phyloP scores from a whole-genome alignment of 768 basidiomycete species.

The Psilocybe cyanescens region DNA sequence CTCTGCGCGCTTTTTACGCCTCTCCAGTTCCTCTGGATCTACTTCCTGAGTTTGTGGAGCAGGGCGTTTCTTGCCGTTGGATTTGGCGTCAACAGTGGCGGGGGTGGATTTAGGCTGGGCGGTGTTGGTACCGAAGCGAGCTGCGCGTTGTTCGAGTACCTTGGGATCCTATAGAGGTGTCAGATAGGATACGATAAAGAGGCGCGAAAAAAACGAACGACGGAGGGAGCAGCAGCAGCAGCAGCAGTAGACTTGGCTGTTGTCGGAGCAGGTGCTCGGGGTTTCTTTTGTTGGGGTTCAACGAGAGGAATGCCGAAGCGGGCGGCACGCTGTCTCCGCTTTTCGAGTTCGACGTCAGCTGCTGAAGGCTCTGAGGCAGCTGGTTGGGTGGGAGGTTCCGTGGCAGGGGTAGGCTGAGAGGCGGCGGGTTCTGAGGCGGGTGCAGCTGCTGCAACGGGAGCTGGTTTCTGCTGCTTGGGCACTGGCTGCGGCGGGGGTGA shows the following conservation, averaged over 20 bases:
- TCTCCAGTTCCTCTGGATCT: conserved; percentile 62
- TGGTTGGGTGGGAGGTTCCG: neutral
- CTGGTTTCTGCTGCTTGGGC: neutral
- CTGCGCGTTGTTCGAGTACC: conserved; percentile 55
- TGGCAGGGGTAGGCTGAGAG: neutral
- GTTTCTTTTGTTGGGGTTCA: conserved; percentile 35
- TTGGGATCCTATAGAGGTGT: conserved; percentile 43
- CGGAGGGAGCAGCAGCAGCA: conserved; percentile 8
- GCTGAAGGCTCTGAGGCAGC: conserved; percentile 2
- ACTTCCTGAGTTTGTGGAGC: conserved; percentile 40
- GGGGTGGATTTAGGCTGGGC: conserved; percentile 6
- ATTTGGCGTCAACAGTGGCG: conserved; percentile 9
- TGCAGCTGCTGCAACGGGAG: conserved; percentile 4
- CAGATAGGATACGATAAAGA: neutral
- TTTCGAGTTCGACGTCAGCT: conserved; percentile 57
- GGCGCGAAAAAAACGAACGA: conserved; percentile 28
- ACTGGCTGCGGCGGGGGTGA: conserved; percentile 12
- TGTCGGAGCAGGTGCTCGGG: conserved; percentile 7
- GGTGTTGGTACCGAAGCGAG: conserved; percentile 51
- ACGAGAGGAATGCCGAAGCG: conserved; percentile 75
- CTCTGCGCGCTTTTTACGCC: conserved; percentile 64
- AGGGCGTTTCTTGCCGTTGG: conserved; percentile 32
- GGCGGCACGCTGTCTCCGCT: conserved; percentile 62
- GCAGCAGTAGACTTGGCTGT: conserved; percentile 6
- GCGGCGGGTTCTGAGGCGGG: conserved; percentile 5